These are phyloP conservation scores for Fusarium sp. DNA, from an alignment of 2,329 filamentous ascomycete genomes.

Conservation along the genomic window DNA sequence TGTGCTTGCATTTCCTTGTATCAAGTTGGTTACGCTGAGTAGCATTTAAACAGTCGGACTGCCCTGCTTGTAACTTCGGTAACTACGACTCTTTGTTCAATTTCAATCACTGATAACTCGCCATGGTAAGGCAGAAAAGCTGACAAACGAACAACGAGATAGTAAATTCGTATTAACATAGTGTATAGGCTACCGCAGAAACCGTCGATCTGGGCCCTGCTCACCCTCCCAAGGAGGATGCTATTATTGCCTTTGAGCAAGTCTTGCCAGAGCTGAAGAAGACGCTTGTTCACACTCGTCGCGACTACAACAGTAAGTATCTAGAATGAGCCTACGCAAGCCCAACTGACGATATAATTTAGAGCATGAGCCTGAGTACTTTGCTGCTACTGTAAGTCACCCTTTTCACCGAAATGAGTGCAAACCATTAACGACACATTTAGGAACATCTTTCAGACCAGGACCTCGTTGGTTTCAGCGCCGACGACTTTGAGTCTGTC, in stretches of 20 bases:
- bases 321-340: neutral
- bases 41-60: constrained; percentile 19
- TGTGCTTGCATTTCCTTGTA: constrained; percentile 25
- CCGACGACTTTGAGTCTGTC: constrained; percentile 87
- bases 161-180: constrained; percentile 3
- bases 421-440: neutral
- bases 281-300: constrained; percentile 62
- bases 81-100: neutral
- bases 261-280: constrained; percentile 65
- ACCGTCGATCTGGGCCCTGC: constrained; percentile 63
- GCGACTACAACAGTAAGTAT: constrained; percentile 58
- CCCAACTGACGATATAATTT: constrained; percentile 1
- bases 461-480: constrained; percentile 86
- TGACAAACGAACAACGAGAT: neutral
- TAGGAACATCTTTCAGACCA: constrained; percentile 67
- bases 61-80: neutral
- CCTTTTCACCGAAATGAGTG: too few relatives aligned
- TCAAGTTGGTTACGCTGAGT: constrained; percentile 2
- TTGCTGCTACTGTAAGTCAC: constrained; percentile 59
- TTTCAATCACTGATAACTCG: neutral
- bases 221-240: constrained; percentile 63
- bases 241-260: constrained; percentile 62
- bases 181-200: constrained; percentile 61
- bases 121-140: constrained; percentile 33
- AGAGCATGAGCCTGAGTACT: constrained; percentile 69